Conservation (phyloP, 2,329 filamentous ascomycete species). For the Aspergillus sp. region DNA sequence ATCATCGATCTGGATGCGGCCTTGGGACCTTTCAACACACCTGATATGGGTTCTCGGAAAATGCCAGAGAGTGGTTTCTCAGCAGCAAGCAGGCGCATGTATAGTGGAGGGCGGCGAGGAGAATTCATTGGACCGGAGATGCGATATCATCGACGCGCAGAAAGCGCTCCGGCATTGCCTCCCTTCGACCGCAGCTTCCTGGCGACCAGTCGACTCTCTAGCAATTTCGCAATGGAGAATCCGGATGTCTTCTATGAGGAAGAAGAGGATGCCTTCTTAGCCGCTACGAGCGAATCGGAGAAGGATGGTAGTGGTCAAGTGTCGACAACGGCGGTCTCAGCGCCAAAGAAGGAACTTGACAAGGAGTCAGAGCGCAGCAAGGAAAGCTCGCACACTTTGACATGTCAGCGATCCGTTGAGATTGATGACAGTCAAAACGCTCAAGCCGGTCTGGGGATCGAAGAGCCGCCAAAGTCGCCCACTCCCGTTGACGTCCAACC, state of each 20-base stretch:
- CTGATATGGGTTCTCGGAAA: constrained; percentile 37
- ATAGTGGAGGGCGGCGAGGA: constrained; percentile 47
- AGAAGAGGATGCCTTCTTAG: constrained; percentile 49
- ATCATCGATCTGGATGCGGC: constrained; percentile 95
- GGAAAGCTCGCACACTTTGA: constrained; percentile 26
- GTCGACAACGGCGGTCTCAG: constrained; percentile 2
- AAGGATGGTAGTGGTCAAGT: constrained; percentile 16
- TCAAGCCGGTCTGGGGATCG: constrained; percentile 12
- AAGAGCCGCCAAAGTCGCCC: constrained; percentile 8
- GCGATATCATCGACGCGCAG: constrained; percentile 49
- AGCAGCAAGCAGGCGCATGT: constrained; percentile 43
- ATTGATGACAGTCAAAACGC: neutral
- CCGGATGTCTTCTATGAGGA: constrained; percentile 51
- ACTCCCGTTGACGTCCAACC: neutral
- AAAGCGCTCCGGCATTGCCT: constrained; percentile 50
- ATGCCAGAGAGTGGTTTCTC: constrained; percentile 37
- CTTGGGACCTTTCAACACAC: constrained; percentile 84
- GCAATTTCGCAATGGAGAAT: constrained; percentile 37
- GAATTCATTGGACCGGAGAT: constrained; percentile 48
- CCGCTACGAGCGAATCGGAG: constrained; percentile 34
- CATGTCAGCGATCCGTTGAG: constrained; percentile 15
- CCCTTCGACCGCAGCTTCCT: constrained; percentile 45
- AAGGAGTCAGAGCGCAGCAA: constrained; percentile 22
- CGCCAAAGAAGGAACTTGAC: constrained; percentile 13
- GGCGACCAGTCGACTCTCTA: constrained; percentile 35